Conservation (phyloP, 768 basidiomycete species). For the Thelephora aurantiotincta region DNA sequence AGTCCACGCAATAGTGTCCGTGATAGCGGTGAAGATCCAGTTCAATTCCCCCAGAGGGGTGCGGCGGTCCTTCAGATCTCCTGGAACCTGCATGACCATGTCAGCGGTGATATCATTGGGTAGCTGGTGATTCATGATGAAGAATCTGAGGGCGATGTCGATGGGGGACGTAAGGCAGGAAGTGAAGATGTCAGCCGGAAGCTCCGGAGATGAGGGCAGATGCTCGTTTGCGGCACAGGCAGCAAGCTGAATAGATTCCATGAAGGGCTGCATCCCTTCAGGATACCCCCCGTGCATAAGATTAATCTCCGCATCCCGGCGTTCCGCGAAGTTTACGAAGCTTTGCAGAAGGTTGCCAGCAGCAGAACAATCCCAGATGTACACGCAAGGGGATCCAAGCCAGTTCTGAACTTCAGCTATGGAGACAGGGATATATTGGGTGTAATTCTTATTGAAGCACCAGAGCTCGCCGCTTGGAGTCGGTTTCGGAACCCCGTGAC, state of each 20-base stretch:
- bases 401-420: constrained; percentile 87
- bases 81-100: constrained; percentile 90
- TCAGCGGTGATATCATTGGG: constrained; percentile 72
- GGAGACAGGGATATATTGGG: constrained; percentile 96
- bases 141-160: constrained; percentile 91
- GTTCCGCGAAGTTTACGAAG: constrained; percentile 69
- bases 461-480: constrained; percentile 93
- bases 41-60: constrained; percentile 97
- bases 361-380: constrained; percentile 99
- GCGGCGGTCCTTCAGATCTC: constrained; percentile 90
- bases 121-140: constrained; percentile 80
- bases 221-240: constrained; percentile 87
- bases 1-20: constrained; percentile 99
- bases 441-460: constrained; percentile 96
- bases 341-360: constrained; percentile 88
- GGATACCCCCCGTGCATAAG: constrained; percentile 45
- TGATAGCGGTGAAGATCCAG: constrained; percentile 99
- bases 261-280: constrained; percentile 53
- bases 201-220: constrained; percentile 88
- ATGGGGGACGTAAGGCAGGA: constrained; percentile 97
- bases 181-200: constrained; percentile 95
- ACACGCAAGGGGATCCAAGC: constrained; percentile 90
- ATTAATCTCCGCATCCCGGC: constrained; percentile 54
- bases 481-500: constrained; percentile 95
- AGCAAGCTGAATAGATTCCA: constrained; percentile 86